A percentile compares a stretch with the other conserved stretches of the same genome.
Evolutionary conservation across 2,329 filamentous ascomycete species (phyloP).

Genomic region (Pseudocercospora eumusae): DNA sequence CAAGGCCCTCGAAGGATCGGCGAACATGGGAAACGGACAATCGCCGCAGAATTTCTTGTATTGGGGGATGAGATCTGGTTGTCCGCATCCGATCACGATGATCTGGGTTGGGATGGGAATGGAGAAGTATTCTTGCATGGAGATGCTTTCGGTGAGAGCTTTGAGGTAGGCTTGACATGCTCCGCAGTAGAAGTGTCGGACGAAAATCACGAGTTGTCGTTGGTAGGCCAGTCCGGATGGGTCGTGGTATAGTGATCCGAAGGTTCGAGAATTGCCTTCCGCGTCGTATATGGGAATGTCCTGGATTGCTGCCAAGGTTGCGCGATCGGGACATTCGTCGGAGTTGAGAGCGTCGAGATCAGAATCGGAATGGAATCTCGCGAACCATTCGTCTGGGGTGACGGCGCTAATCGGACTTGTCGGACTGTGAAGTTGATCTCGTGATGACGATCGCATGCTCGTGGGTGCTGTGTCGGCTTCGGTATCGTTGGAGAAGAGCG

Average conservation of each 20-base stretch:
- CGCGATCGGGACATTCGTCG: conserved; percentile 40
- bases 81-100: conserved; percentile 43
- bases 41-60: conserved; percentile 40
- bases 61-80: conserved; percentile 41
- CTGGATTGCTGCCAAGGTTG: conserved; percentile 37
- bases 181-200: conserved; percentile 48
- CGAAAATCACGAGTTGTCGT: conserved; percentile 45
- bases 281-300: conserved; percentile 58
- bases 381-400: conserved; percentile 40
- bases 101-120: conserved; percentile 42
- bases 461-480: conserved; percentile 24
- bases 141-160: conserved; percentile 39
- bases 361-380: conserved; percentile 37
- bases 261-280: conserved; percentile 60
- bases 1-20: conserved; percentile 40
- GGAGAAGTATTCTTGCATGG: conserved; percentile 40
- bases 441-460: conserved; percentile 15
- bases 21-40: conserved; percentile 44
- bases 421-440: conserved; percentile 12
- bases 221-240: conserved; percentile 46
- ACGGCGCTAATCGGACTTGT: conserved; percentile 7
- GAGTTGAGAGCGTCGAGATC: conserved; percentile 33
- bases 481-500: conserved; percentile 23
- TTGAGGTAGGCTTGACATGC: conserved; percentile 44
- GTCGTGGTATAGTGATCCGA: conserved; percentile 61